Evolutionary conservation across 139 green algal genomes (phyloP).

Genomic region (Asterochloris sp.): DNA sequence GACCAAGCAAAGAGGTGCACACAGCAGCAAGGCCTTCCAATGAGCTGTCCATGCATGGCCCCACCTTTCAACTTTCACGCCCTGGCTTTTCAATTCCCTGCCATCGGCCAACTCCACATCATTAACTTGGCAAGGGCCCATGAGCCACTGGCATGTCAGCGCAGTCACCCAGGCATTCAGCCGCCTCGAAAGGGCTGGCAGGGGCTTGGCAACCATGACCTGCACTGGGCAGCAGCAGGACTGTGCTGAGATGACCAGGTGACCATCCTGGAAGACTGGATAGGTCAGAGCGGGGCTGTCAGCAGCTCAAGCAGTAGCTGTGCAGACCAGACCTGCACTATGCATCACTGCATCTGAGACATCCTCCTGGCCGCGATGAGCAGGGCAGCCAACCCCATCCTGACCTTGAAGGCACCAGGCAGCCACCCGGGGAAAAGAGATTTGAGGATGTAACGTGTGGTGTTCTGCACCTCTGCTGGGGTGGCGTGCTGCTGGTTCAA

Average conservation of each 20-base stretch:
- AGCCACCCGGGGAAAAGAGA: conserved; percentile 84
- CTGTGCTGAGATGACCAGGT: neutral
- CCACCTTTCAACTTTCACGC: conserved; percentile 70
- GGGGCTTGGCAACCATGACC: conserved; percentile 48
- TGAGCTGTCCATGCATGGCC: neutral
- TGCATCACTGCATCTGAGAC: neutral
- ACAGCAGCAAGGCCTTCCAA: neutral
- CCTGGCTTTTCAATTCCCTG: conserved; percentile 41
- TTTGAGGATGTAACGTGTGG: conserved; percentile 62
- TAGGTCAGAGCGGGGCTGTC: neutral
- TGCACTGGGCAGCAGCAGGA: conserved; percentile 14
- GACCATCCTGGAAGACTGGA: neutral
- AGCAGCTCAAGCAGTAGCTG: neutral
- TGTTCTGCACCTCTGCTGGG: conserved; percentile 51
- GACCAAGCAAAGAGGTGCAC: neutral
- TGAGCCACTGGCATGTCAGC: conserved; percentile 88
- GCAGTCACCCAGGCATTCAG: conserved; percentile 82
- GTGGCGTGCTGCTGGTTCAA: conserved; percentile 62
- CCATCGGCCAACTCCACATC: conserved; percentile 76
- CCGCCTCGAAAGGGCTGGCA: conserved; percentile 47
- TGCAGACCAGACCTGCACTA: neutral
- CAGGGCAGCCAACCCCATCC: conserved; percentile 1
- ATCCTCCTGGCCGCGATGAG: neutral
- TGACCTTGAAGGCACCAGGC: conserved; percentile 66
- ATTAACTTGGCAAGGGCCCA: conserved; percentile 80